Evolutionary conservation across 2,329 filamentous ascomycete species (phyloP), one percentile per base, ranked within the genome.

Genomic region (Metarhizium guizhouense): DNA sequence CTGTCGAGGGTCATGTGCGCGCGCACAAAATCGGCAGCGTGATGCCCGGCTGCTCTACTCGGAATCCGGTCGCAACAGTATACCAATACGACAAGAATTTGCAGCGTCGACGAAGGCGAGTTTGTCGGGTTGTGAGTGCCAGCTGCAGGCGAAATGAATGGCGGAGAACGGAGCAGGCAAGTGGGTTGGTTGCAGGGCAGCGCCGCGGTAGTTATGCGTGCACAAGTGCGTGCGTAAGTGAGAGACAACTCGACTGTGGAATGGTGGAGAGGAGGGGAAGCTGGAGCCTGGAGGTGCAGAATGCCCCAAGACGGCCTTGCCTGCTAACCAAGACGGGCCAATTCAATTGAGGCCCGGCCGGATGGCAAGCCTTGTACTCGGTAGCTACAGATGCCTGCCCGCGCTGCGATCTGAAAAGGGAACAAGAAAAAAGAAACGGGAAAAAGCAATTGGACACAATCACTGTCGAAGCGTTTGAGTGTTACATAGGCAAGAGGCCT

Each of bases 91-190:
- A 34, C 16, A 47, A 42, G 20, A 52, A 38, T 42, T 47, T 42
- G 47, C 50, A 16, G 25, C 20, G 43, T 49, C 34, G 25, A 47
- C 38, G 48, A 25, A n/a, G 52, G n/a, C 8, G 47, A 51, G 18
- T 29, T 29, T 18, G 47, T 42, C 30, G 47, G 47, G 14, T 48
- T 50, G 8, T 36, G 42, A 16, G n/a, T 48, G 18, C 29, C 18
- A 49, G 43, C 52, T 54, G 45, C 36, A 55, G 53, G 56, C 47
- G 53, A 55, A 55, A 57, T 47, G 50, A 57, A 47, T 48, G 56
- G 53, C 56, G 56, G 56, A 57, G 38, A 40, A 40, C 10, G 38
- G 38, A 40, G 14, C 32, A 11, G 13, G 11, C 14, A 40, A 40
- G 56, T 11, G 52, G 51, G 56, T 55, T 40, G 38, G 36, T 30